Evolutionary conservation across 2,329 filamentous ascomycete species (phyloP).

Genomic region (Colletotrichum somersetense): DNA sequence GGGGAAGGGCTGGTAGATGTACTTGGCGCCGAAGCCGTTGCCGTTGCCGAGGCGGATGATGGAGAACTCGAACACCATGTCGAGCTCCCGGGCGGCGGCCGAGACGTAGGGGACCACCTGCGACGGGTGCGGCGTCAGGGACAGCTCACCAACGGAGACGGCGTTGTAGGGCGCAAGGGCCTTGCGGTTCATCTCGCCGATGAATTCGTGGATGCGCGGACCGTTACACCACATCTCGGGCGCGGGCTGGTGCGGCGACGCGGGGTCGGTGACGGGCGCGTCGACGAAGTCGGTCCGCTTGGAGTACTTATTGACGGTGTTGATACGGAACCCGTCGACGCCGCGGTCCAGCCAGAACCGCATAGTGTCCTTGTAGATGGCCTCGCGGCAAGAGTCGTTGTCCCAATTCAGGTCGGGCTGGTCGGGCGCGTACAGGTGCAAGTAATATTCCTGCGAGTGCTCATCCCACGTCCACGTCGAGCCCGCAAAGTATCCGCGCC

Average conservation of each 20-base stretch:
- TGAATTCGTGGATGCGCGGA: constrained; percentile 72
- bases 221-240: constrained; percentile 70
- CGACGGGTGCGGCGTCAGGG: constrained; percentile 63
- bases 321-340: constrained; percentile 74
- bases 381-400: constrained; percentile 72
- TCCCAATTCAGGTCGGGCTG: constrained; percentile 87
- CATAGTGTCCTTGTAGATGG: constrained; percentile 76
- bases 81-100: constrained; percentile 64
- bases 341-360: constrained; percentile 80
- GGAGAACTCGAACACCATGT: constrained; percentile 73
- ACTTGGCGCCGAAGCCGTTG: constrained; percentile 58
- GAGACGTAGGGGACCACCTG: constrained; percentile 69
- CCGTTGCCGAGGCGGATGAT: constrained; percentile 68
- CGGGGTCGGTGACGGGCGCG: constrained; percentile 58
- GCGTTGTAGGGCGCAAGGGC: constrained; percentile 67
- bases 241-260: constrained; percentile 56
- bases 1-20: constrained; percentile 64
- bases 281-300: constrained; percentile 71
- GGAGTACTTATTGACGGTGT: constrained; percentile 76
- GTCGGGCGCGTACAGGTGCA: constrained; percentile 74
- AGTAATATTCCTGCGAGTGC: constrained; percentile 64
- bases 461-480: constrained; percentile 68
- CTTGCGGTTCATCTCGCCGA: constrained; percentile 68
- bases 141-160: constrained; percentile 74
- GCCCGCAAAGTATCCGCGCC: constrained; percentile 60